phyloP scores from a whole-genome alignment of 2,329 filamentous ascomycete genomes.

The Claviceps digitariae region DNA sequence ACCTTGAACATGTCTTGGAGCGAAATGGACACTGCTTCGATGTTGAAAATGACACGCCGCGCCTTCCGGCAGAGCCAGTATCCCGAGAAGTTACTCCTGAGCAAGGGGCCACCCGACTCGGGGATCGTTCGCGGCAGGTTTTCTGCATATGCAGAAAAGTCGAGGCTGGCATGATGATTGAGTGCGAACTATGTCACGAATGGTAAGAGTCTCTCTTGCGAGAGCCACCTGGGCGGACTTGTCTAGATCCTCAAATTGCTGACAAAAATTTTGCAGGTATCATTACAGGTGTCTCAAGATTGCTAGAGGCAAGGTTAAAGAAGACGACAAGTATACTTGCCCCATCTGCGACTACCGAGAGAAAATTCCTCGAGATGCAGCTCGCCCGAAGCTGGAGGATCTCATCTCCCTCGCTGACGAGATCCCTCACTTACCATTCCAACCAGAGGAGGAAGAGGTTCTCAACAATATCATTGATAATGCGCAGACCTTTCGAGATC shows the following conservation, averaged over 20 bases:
- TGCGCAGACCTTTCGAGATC: slow-evolving; percentile 71
- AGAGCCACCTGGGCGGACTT: background rate
- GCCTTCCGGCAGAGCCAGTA: slow-evolving; percentile 80
- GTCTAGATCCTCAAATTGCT: background rate
- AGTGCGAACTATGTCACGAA: slow-evolving; percentile 95
- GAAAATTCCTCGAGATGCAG: slow-evolving; percentile 91
- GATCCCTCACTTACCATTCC: slow-evolving; percentile 69
- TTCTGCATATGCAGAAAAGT: slow-evolving; percentile 93
- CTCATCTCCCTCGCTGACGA: slow-evolving; percentile 74
- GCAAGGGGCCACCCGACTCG: slow-evolving; percentile 39
- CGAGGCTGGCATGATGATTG: slow-evolving; percentile 98
- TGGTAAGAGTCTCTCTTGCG: slow-evolving; percentile 48
- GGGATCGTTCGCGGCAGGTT: slow-evolving; percentile 60
- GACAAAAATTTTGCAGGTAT: slow-evolving; percentile 45
- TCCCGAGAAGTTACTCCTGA: slow-evolving; percentile 62
- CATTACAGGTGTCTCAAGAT: slow-evolving; percentile 98
- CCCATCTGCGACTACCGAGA: slow-evolving; percentile 96
- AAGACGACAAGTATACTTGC: slow-evolving; percentile 96
- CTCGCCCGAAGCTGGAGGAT: slow-evolving; percentile 88
- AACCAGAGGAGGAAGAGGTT: slow-evolving; percentile 85
- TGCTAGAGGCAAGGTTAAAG: slow-evolving; percentile 91
- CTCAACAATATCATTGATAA: slow-evolving; percentile 77
- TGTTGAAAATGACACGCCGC: slow-evolving; percentile 66
- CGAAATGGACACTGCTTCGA: slow-evolving; percentile 90
- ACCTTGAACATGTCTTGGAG: slow-evolving; percentile 86